Base-by-base conservation (phyloP, 805 yeast species). In the Metschnikowia continentalis region DNA sequence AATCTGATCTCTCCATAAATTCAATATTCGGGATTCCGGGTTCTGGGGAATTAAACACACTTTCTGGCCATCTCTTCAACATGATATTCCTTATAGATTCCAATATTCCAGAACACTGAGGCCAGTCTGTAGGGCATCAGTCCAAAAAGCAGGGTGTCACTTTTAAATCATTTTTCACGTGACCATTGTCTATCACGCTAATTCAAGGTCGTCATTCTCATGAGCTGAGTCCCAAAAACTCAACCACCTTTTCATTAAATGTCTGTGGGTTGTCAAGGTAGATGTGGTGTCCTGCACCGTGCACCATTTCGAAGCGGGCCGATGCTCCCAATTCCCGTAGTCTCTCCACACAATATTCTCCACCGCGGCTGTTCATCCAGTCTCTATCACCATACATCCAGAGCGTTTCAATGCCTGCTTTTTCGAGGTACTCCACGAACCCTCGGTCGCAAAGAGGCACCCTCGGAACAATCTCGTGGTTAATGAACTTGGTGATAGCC, bases 331-430 rank as follows among this genome's bases (percentile, higher is more conserved):
- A 43, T 6, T 53, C 53, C 20, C 47, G 19, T 3, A 73, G 54
- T 33, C 65, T 61, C 6, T 68, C 63, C 44, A 58, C 61, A 15
- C 72, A 62, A 52, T 65, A 63, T 49, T 63, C 54, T 0, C 77
- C 77, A 1, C 77, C 77, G 15, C 63, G 61, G 11, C 48, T 35
- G 46, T 73, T 73, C 77, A 73, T 73, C 77, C 77, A 73, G 52
- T 73, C 77, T 36, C 66, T 68, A 11, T 71, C 76, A 0, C 77
- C 77, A 46, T 73, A 73, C 40, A 72, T 39, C 74, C 76, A 71
- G 2, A 66, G 48, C 0, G 64, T 58, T 26, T 59, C 55, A n/a
- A 71, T 57, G 3, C 60, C 51, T 11, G 61, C 45, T 5, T 63
- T 54, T 7, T 51, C 48, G 15, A 72, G 53, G 46, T 58, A 65